Evolutionary conservation across 805 yeast genomes (phyloP).

Genomic region (Metschnikowia chrysomelidarum): DNA sequence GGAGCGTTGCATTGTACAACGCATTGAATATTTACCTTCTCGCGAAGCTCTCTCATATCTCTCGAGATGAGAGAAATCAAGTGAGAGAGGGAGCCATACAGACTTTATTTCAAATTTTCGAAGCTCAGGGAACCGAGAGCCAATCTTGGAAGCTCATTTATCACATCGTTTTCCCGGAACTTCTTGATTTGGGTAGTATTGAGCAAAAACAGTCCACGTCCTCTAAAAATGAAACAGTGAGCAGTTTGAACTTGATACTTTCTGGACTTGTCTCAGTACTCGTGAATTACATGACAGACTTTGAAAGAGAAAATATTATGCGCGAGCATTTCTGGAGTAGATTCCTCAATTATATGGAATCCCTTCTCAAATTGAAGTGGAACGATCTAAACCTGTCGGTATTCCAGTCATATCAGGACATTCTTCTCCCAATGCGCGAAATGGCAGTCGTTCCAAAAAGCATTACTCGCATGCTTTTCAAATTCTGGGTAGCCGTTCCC

Average conservation of each 20-base stretch:
- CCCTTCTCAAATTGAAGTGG: conserved; percentile 39
- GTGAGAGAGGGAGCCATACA: conserved; percentile 89
- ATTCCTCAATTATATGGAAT: conserved; percentile 48
- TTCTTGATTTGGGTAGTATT: conserved; percentile 32
- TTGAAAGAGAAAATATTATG: conserved; percentile 21
- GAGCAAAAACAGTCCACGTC: conserved; percentile 20
- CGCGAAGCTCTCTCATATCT: conserved; percentile 57
- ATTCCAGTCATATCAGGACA: conserved; percentile 50
- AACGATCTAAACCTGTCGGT: conserved; percentile 54
- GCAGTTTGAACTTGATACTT: conserved; percentile 58
- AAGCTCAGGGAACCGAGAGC: conserved; percentile 29
- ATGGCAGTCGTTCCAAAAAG: conserved; percentile 13
- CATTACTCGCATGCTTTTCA: conserved; percentile 40
- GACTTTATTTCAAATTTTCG: conserved; percentile 72
- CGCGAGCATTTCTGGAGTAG: conserved; percentile 51
- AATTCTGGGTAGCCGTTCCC: conserved; percentile 48
- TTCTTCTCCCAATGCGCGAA: conserved; percentile 37
- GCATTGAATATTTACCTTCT: conserved; percentile 59
- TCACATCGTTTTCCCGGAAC: conserved; percentile 54
- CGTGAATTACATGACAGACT: conserved; percentile 46
- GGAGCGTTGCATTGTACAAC: conserved; percentile 14
- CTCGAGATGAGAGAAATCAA: conserved; percentile 66
- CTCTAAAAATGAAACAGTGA: conserved; percentile 49
- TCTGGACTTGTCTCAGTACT: conserved; percentile 67
- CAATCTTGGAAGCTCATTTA: conserved; percentile 71